Evolutionary conservation across 2,329 filamentous ascomycete species (phyloP).

Genomic region (Nectriaceae sp.): DNA sequence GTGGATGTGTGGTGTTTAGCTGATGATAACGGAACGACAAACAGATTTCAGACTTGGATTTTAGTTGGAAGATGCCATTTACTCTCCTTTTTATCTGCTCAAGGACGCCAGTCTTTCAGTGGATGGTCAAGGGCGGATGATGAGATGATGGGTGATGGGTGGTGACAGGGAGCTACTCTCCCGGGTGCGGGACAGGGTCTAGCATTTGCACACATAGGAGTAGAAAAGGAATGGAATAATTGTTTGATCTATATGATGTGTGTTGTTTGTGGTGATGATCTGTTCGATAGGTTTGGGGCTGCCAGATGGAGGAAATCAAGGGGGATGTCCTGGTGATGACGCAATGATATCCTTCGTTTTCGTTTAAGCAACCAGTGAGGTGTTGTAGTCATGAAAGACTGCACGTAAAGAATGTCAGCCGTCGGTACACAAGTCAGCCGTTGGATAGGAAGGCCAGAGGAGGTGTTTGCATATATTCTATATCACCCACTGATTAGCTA

Average conservation of each 20-base stretch:
- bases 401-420: too few species aligned
- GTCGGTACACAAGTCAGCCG: too few species aligned
- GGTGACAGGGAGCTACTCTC: slow-evolving; percentile 28
- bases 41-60: slow-evolving; percentile 2
- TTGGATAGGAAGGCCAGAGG: too few species aligned
- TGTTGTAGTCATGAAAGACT: too few species aligned
- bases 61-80: neutral
- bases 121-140: slow-evolving; percentile 22
- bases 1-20: slow-evolving; percentile 15
- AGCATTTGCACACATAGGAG: slow-evolving; percentile 38
- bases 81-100: slow-evolving; percentile 1
- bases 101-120: slow-evolving; percentile 29
- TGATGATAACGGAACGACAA: slow-evolving; percentile 1
- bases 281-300: too few species aligned
- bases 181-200: slow-evolving; percentile 33
- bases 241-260: slow-evolving; percentile 27
- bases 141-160: slow-evolving; percentile 27
- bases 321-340: too few species aligned
- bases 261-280: neutral
- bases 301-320: too few species aligned
- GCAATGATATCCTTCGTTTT: too few species aligned
- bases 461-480: too few species aligned
- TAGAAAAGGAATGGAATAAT: slow-evolving; percentile 39
- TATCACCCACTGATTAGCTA: too few species aligned
- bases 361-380: too few species aligned